Evolutionary conservation across 192 early-diverging fungal species (phyloP).

Genomic region (Coemansia sp.): DNA sequence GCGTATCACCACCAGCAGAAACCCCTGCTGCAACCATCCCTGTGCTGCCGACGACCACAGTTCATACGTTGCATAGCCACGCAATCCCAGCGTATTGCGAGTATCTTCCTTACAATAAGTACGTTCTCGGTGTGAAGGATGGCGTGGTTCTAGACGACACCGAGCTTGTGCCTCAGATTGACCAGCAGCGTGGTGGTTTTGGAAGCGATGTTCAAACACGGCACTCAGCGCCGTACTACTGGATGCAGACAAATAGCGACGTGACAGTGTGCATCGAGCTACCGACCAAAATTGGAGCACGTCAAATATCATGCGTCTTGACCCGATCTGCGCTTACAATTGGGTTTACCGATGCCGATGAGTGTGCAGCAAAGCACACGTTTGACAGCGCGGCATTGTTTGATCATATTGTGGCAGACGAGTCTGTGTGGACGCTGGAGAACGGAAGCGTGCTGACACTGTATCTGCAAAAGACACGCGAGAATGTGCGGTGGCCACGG

Average conservation of each 20-base stretch:
- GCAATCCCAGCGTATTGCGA: slow-evolving; percentile 51
- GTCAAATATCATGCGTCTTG: slow-evolving; percentile 63
- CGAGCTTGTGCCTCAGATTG: slow-evolving; percentile 15
- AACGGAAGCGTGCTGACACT: slow-evolving; percentile 60
- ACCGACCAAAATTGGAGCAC: slow-evolving; percentile 54
- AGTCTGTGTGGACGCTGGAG: slow-evolving; percentile 71
- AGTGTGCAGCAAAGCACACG: slow-evolving; percentile 14
- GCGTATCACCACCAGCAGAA: neutral
- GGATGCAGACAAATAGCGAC: slow-evolving; percentile 68
- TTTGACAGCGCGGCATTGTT: slow-evolving; percentile 21
- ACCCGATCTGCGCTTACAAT: slow-evolving; percentile 55
- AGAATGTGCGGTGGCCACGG: slow-evolving; percentile 65
- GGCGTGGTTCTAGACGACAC: slow-evolving; percentile 47
- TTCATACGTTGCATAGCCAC: slow-evolving; percentile 40
- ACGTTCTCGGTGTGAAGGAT: slow-evolving; percentile 35
- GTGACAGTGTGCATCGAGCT: slow-evolving; percentile 65
- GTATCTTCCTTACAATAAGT: slow-evolving; percentile 13
- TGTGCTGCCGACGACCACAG: neutral
- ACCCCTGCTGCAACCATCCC: neutral
- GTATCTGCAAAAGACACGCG: slow-evolving; percentile 62
- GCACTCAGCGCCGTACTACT: slow-evolving; percentile 58
- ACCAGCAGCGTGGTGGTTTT: neutral
- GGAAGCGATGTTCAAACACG: neutral
- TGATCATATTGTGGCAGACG: slow-evolving; percentile 57
- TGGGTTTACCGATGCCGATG: slow-evolving; percentile 15